Evolutionary conservation across 495 filamentous ascomycete species (phyloP).

Genomic region (Chaetomium cochliodes): DNA sequence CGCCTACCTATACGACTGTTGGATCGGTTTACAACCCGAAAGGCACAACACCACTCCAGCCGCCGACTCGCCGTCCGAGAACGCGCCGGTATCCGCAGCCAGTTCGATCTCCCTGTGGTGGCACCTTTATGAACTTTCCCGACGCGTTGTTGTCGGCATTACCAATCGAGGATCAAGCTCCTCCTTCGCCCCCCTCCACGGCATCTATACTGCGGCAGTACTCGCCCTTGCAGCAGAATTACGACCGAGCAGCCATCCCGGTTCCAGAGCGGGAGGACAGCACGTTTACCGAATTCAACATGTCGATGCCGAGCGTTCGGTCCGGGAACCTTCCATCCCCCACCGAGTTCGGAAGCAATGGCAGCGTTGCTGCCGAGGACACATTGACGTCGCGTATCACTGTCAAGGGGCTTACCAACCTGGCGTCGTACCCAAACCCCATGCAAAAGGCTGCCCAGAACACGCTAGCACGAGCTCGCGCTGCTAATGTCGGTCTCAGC

Average conservation of each 20-base stretch:
- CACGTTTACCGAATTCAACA: background rate
- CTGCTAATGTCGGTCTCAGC: conserved; percentile 19
- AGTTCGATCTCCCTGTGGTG: conserved; percentile 26
- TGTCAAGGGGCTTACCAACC: conserved; percentile 43
- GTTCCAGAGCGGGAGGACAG: conserved; percentile 14
- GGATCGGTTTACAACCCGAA: conserved; percentile 48
- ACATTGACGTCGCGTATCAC: conserved; percentile 34
- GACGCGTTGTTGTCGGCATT: conserved; percentile 29
- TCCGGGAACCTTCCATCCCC: conserved; percentile 31
- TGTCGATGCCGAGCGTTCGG: conserved; percentile 29
- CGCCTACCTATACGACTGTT: conserved; percentile 47
- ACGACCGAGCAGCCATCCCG: conserved; percentile 46
- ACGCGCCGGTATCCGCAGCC: conserved; percentile 30
- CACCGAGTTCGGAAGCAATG: conserved; percentile 25
- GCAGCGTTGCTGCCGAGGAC: conserved; percentile 29
- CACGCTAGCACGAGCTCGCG: conserved; percentile 39
- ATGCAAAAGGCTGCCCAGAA: conserved; percentile 47
- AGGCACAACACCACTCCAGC: conserved; percentile 39
- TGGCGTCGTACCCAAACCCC: conserved; percentile 50
- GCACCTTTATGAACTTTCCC: conserved; percentile 21
- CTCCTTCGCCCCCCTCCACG: conserved; percentile 24
- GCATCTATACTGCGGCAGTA: conserved; percentile 35
- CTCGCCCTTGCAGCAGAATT: conserved; percentile 50
- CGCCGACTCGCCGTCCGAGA: conserved; percentile 47
- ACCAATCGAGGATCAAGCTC: conserved; percentile 22